Evolutionary conservation across 345 rosid species (phyloP).

Genomic region (Tarenaya hassleriana): DNA sequence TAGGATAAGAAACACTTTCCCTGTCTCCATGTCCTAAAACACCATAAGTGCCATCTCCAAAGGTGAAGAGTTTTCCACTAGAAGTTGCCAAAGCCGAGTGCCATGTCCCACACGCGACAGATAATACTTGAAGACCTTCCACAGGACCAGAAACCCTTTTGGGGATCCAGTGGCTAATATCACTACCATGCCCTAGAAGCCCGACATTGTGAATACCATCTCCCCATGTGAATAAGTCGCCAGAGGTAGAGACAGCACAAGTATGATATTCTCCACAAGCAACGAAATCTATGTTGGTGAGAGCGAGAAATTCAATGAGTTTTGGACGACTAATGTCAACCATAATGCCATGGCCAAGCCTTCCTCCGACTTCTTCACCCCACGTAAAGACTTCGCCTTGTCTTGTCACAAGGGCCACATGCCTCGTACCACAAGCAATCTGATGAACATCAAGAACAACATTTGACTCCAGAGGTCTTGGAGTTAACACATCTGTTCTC

Average conservation of each 20-base stretch:
- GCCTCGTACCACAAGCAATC: constrained; percentile 79
- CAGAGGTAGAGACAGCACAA: constrained; percentile 69
- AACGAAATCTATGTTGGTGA: constrained; percentile 65
- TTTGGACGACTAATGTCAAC: constrained; percentile 59
- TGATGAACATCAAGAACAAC: constrained; percentile 97
- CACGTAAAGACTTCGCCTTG: constrained; percentile 97
- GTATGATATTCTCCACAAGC: constrained; percentile 89
- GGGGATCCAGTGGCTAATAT: constrained; percentile 89
- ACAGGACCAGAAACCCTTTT: constrained; percentile 75
- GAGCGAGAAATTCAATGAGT: constrained; percentile 78
- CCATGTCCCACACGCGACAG: constrained; percentile 90
- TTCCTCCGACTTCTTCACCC: constrained; percentile 96
- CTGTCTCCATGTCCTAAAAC: constrained; percentile 85
- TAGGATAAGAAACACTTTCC: constrained; percentile 59
- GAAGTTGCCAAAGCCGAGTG: constrained; percentile 88
- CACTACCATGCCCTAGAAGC: constrained; percentile 83
- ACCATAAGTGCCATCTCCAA: constrained; percentile 90
- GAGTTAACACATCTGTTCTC: constrained; percentile 57
- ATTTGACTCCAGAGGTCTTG: constrained; percentile 78
- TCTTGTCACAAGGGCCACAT: constrained; percentile 80
- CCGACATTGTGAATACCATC: constrained; percentile 86
- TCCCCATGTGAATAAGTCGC: constrained; percentile 92
- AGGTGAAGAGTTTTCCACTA: constrained; percentile 75
- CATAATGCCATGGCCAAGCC: constrained; percentile 88
- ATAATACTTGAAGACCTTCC: constrained; percentile 87